Conservation (phyloP, 2,329 filamentous ascomycete species). For the Botrytis fabae region DNA sequence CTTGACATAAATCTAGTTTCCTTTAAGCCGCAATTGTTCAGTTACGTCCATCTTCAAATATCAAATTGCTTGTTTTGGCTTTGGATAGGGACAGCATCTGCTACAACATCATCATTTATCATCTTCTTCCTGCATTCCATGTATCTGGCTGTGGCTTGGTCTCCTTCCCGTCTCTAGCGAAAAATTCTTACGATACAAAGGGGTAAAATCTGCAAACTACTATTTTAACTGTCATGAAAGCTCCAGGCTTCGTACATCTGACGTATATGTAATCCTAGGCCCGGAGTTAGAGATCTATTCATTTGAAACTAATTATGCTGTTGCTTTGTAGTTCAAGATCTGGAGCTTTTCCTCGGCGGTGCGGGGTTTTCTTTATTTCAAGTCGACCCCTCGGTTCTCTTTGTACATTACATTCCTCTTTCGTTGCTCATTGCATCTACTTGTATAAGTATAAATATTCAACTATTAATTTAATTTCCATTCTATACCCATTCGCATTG, state of each 20-base stretch:
- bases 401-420: background rate
- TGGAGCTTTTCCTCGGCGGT: background rate
- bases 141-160: background rate
- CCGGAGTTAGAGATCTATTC: background rate
- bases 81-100: background rate
- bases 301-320: background rate
- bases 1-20: background rate
- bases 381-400: background rate
- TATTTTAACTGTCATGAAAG: too few species aligned
- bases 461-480: background rate
- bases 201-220: background rate
- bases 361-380: conserved; percentile 5
- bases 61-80: background rate
- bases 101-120: background rate
- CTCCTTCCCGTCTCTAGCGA: background rate
- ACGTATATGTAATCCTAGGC: background rate
- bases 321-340: conserved; percentile 7
- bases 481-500: background rate
- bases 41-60: background rate
- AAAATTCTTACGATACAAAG: background rate
- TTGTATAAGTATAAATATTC: background rate
- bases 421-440: background rate
- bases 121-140: background rate
- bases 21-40: background rate
- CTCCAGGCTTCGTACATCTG: background rate